Conservation (phyloP, 2,329 filamentous ascomycete species). For the Fusarium sp. region DNA sequence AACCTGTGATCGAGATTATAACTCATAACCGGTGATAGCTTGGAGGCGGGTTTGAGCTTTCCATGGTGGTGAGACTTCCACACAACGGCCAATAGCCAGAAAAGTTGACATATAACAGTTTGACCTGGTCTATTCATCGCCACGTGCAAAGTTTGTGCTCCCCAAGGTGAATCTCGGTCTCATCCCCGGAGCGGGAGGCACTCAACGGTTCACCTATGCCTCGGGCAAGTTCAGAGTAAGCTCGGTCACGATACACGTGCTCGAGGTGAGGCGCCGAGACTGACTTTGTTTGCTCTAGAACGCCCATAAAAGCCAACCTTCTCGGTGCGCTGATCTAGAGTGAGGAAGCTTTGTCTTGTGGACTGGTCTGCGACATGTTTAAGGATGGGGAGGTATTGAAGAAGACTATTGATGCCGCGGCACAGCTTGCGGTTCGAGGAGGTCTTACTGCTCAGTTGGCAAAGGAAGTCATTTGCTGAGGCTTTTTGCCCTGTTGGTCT, state of each 20-base stretch:
- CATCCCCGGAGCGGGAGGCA: conserved; percentile 56
- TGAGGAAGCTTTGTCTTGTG: conserved; percentile 30
- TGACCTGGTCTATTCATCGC: conserved; percentile 54
- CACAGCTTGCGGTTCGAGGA: conserved; percentile 5
- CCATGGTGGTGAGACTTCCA: conserved; percentile 53
- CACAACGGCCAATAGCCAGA: neutral
- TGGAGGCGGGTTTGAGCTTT: conserved; percentile 61
- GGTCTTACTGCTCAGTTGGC: conserved; percentile 46
- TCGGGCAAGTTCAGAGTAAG: conserved; percentile 55
- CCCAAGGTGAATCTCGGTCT: conserved; percentile 55
- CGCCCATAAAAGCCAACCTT: conserved; percentile 51
- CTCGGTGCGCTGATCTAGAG: conserved; percentile 47
- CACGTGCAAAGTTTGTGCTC: conserved; percentile 52
- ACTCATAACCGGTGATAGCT: conserved; percentile 49
- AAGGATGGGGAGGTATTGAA: conserved; percentile 41
- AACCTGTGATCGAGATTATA: rapidly evolving
- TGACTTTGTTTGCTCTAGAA: conserved; percentile 33
- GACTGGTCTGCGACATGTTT: conserved; percentile 41
- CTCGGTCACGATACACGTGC: conserved; percentile 9
- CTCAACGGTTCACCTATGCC: conserved; percentile 53
- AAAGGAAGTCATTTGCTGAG: conserved; percentile 51
- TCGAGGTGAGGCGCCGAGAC: conserved; percentile 14
- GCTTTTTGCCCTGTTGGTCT: conserved; percentile 29
- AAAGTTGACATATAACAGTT: conserved; percentile 44
- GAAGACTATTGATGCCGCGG: conserved; percentile 45